Conservation (phyloP, 352 stramenopile genomes). For the Pythium utonaiense region DNA sequence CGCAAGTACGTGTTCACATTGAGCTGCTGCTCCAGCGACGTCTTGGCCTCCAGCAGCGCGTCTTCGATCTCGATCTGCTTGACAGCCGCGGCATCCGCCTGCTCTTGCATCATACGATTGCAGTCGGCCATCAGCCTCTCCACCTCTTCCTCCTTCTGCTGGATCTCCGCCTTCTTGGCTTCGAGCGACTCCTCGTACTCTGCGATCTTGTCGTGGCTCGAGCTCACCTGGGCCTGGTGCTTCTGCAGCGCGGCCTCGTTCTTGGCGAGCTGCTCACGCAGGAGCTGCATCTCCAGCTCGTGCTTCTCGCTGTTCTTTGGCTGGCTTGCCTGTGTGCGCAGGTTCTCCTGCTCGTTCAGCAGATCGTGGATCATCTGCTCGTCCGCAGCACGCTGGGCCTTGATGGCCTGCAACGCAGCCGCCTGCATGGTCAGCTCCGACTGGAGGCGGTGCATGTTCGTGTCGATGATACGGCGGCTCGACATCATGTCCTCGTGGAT, state of each 20-base stretch:
- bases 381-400: constrained; percentile 65
- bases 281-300: constrained; percentile 69
- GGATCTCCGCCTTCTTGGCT: constrained; percentile 59
- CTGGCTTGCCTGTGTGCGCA: constrained; percentile 49
- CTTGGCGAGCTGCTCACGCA: constrained; percentile 59
- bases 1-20: constrained; percentile 84
- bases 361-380: constrained; percentile 83
- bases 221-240: constrained; percentile 66
- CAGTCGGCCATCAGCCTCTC: constrained; percentile 82
- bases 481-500: constrained; percentile 83
- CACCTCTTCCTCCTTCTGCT: constrained; percentile 71
- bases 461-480: constrained; percentile 80
- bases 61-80: constrained; percentile 87
- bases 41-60: constrained; percentile 79
- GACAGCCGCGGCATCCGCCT: constrained; percentile 65
- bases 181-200: constrained; percentile 67
- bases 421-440: constrained; percentile 59
- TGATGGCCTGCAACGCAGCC: constrained; percentile 53
- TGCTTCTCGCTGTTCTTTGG: constrained; percentile 44
- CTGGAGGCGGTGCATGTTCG: constrained; percentile 73
- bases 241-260: constrained; percentile 68
- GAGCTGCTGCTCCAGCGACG: constrained; percentile 79
- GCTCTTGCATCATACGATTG: constrained; percentile 84
- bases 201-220: constrained; percentile 62
- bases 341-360: constrained; percentile 79